phyloP scores from a whole-genome alignment of 2,329 filamentous ascomycete species.

The Aspergillus transmontanensis region DNA sequence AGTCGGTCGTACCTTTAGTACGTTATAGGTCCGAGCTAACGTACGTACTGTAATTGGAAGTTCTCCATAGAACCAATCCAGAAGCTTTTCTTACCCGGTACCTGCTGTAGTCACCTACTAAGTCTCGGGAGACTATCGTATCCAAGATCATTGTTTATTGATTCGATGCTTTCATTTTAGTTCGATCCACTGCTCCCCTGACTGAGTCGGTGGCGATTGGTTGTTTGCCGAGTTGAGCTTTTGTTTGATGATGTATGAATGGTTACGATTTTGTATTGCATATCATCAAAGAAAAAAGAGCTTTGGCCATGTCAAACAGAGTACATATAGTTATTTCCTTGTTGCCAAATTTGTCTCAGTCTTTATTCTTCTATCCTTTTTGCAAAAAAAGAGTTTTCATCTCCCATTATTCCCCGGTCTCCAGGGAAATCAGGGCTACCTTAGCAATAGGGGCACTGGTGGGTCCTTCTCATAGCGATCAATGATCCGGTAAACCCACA shows the following conservation, averaged over 20 bases:
- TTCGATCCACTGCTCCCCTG: slow-evolving; percentile 16
- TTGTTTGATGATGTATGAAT: not conserved
- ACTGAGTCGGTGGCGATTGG: slow-evolving; percentile 17
- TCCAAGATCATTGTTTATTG: slow-evolving; percentile 20
- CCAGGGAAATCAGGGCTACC: slow-evolving; percentile 18
- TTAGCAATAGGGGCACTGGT: slow-evolving; percentile 20
- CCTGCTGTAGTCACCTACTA: slow-evolving; percentile 16
- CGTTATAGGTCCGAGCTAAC: not conserved
- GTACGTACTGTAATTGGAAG: slow-evolving; percentile 2
- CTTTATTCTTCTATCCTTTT: not conserved
- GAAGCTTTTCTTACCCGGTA: slow-evolving; percentile 15
- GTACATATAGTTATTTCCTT: not conserved
- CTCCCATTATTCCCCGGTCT: slow-evolving; percentile 11
- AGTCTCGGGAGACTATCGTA: slow-evolving; percentile 16
- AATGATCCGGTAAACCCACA: slow-evolving; percentile 22
- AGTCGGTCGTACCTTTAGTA: not conserved
- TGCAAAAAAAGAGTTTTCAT: not conserved
- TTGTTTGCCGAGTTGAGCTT: not conserved
- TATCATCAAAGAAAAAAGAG: not conserved
- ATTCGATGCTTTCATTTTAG: slow-evolving; percentile 13
- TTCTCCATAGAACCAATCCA: slow-evolving; percentile 19
- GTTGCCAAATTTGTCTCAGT: not conserved
- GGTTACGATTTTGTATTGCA: not conserved
- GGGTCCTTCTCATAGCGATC: slow-evolving; percentile 18
- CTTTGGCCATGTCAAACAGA: not conserved